Evolutionary conservation across 805 yeast genomes (phyloP), one percentile per base, ranked within the genome.

Genomic region (Saccharomycopsis fermentans): DNA sequence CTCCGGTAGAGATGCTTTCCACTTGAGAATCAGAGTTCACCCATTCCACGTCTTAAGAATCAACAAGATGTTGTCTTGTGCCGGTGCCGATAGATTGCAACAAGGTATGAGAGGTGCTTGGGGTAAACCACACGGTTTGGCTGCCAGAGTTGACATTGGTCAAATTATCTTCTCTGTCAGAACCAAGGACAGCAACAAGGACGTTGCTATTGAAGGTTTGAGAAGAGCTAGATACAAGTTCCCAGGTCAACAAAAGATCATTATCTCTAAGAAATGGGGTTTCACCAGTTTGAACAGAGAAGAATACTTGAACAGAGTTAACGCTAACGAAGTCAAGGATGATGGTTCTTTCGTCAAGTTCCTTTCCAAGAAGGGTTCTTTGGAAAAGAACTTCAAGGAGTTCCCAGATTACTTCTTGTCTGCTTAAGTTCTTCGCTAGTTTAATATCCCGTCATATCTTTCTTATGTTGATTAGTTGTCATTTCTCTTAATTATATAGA

Each of bases 31-130:
- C 79, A 91, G 99, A 83, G 98, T 91, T 74, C 99, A 94, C 81
- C 99, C 99, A 72, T 94, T 88, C 98, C 99, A 94, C 86, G 99
- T 94, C 70, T 86, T 94, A 79, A 87, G 99, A 82, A 94, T 94
- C 84, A 94, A 94, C 94, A 94, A 94, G 90, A 94, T 94, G 99
- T 90, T 94, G 96, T 94, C 99, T 75, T 94, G 99, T 85, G 99
- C 99, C 83, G 99, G 99, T 89, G 99, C 99, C 77, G 99, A 94
- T 92, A 90, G 99, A 88, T 86, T 94, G 81, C 99, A 94, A 84
- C 98, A 94, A 83, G 99, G 99, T 91, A 94, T 94, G 99, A 92
- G 99, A 90, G 96, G 96, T 85, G 99, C 99, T 77, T 94, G 98
- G 98, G 99, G 99, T 90, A 94, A 94, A 84, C 99, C 99, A 74